Percentiles rank a stretch among this genome's conserved stretches.
Conservation (phyloP, 2,329 filamentous ascomycete species). For the Apiospora sp. region DNA sequence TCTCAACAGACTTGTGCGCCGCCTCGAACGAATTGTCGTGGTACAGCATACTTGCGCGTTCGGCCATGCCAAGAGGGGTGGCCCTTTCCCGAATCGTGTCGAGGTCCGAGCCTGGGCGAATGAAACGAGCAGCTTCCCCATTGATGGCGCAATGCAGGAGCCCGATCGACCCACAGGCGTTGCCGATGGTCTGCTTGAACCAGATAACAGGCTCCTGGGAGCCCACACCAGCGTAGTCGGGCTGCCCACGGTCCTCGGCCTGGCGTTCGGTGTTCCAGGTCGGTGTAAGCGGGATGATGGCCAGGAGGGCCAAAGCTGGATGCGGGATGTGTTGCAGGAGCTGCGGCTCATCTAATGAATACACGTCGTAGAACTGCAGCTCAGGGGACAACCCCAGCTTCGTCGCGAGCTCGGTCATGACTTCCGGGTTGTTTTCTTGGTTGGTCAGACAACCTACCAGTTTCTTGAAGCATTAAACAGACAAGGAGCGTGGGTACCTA, state of each 20-base stretch:
- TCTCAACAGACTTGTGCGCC: conserved; percentile 76
- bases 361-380: conserved; percentile 83
- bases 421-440: conserved; percentile 72
- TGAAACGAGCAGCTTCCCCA: conserved; percentile 64
- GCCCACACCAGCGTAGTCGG: conserved; percentile 45
- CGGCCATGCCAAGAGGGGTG: conserved; percentile 64
- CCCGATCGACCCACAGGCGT: conserved; percentile 83
- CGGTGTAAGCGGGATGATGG: conserved; percentile 75
- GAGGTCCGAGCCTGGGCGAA: conserved; percentile 62
- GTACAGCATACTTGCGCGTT: conserved; percentile 75
- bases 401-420: conserved; percentile 77
- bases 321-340: conserved; percentile 81
- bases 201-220: conserved; percentile 74
- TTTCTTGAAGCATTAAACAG: not conserved
- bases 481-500: not conserved
- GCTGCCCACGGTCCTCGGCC: conserved; percentile 43
- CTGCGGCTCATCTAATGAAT: conserved; percentile 78
- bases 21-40: conserved; percentile 73
- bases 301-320: conserved; percentile 77
- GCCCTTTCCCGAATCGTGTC: conserved; percentile 68
- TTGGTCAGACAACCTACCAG: not conserved
- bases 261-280: conserved; percentile 45
- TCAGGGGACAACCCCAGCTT: conserved; percentile 73
- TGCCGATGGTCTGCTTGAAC: conserved; percentile 86
- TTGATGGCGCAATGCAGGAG: conserved; percentile 78